phyloP scores from a whole-genome alignment of 441 rosid genomes.

The Jatropha multifida region DNA sequence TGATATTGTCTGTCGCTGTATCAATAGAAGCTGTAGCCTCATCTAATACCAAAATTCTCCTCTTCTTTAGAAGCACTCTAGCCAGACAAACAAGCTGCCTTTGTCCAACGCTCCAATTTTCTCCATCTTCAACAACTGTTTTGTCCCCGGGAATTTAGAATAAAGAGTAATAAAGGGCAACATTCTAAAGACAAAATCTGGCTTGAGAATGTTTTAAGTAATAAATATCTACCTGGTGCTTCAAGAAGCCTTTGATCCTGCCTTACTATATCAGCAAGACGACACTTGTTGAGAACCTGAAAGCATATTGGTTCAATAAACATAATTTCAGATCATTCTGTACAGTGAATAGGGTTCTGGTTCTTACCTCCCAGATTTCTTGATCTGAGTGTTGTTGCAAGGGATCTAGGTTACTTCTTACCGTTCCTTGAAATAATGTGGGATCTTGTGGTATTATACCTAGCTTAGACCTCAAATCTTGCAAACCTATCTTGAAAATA shows the following conservation, averaged over 20 bases:
- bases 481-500: conserved; percentile 54
- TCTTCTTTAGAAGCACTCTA: conserved; percentile 53
- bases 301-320: background rate
- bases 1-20: conserved; percentile 63
- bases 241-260: conserved; percentile 61
- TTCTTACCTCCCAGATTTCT: conserved; percentile 65
- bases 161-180: background rate
- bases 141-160: background rate
- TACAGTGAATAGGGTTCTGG: background rate
- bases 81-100: conserved; percentile 68
- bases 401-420: conserved; percentile 68
- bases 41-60: conserved; percentile 58
- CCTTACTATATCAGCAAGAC: conserved; percentile 45
- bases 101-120: conserved; percentile 78
- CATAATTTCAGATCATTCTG: background rate
- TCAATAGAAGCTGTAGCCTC: conserved; percentile 84
- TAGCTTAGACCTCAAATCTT: conserved; percentile 59
- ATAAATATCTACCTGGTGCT: conserved; percentile 45
- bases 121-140: conserved; percentile 69
- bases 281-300: conserved; percentile 62
- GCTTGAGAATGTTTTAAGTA: background rate
- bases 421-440: conserved; percentile 59
- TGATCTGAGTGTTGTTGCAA: conserved; percentile 49
- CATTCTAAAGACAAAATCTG: background rate
- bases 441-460: conserved; percentile 79